These are phyloP conservation scores for Posidonia oceanica DNA, from an alignment of 116 monocot genomes.

Conservation along the genomic window DNA sequence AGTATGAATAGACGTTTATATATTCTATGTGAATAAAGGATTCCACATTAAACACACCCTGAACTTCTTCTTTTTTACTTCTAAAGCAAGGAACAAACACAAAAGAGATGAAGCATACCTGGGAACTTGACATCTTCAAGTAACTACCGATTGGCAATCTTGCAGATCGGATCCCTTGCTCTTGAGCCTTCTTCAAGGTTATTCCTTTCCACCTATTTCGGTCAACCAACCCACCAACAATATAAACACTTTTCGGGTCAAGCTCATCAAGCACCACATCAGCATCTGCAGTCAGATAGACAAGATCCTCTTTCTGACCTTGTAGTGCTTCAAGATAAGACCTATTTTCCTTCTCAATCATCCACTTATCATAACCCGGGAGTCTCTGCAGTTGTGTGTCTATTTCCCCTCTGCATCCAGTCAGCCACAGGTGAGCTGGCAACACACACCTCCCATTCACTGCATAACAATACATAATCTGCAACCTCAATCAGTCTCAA, in stretches of 20 bases:
- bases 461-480: slow-evolving; percentile 98
- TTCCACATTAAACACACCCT: neutral
- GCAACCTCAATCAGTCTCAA: slow-evolving; percentile 34
- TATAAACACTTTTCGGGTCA: slow-evolving; percentile 61
- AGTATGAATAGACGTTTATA: neutral
- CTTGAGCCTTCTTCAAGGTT: slow-evolving; percentile 81
- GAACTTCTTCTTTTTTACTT: too few relatives aligned
- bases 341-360: slow-evolving; percentile 61
- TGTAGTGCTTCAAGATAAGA: slow-evolving; percentile 81
- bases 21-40: neutral
- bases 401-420: slow-evolving; percentile 80
- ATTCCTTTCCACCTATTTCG: slow-evolving; percentile 92
- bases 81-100: neutral
- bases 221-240: slow-evolving; percentile 91
- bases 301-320: slow-evolving; percentile 67
- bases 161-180: slow-evolving; percentile 79
- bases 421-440: slow-evolving; percentile 87
- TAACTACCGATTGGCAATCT: slow-evolving; percentile 73
- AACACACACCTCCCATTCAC: slow-evolving; percentile 65
- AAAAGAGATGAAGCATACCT: slow-evolving; percentile 27
- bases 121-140: slow-evolving; percentile 87
- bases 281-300: slow-evolving; percentile 93
- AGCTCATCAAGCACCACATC: slow-evolving; percentile 72
- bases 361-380: slow-evolving; percentile 86
- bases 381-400: slow-evolving; percentile 48